Evolutionary conservation across 768 basidiomycete species (phyloP), one percentile per base, ranked within the genome.

Genomic region (Tylopilus intermedius): DNA sequence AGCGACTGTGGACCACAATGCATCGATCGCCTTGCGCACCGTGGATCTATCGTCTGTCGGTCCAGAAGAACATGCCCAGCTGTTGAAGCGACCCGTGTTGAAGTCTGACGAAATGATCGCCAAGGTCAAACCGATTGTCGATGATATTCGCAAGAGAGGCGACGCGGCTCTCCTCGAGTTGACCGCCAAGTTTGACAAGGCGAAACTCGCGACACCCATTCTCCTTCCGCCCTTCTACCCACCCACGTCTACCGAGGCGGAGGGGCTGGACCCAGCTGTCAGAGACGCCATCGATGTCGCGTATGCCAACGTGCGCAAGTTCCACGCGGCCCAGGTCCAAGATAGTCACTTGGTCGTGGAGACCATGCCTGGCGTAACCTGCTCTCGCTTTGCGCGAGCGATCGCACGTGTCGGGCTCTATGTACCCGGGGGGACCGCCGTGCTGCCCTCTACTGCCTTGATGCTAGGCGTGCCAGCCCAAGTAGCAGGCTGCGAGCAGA

Each of bases 391-490:
- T 69, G 88, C 92, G 2, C 83, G 94, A 42, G 87, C 96, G n/a
- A 94, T 99, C 62, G 85, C 88, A 45, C 86, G 94, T 41, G 95
- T 98, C 30, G 96, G 96, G 35, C 76, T 99, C 43, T 99, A 99
- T 71, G 88, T 99, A 2, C 96, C 96, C 2, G 96, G 96, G 27
- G 96, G 96, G 14, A 98, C 96, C 4, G 96, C 96, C 2, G 80
- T 98, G 43, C 78, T 99, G 15, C 96, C 96, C 11, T 94, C 91
- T 5, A 98, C 96, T 18, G 95, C 96, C 3, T 79, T 99, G 61
- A 97, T 97, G 94, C 83, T 99, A 18, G 95, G 95, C 54, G 87
- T 97, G 27, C 96, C 96, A 14, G 96, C 96, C 2, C 94, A 96
- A 67, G 96, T 97, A 9, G 96, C 96, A 2, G 92, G 92, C 2